Evolutionary conservation across 495 filamentous ascomycete species (phyloP).

Genomic region (Penicillium nucicola): DNA sequence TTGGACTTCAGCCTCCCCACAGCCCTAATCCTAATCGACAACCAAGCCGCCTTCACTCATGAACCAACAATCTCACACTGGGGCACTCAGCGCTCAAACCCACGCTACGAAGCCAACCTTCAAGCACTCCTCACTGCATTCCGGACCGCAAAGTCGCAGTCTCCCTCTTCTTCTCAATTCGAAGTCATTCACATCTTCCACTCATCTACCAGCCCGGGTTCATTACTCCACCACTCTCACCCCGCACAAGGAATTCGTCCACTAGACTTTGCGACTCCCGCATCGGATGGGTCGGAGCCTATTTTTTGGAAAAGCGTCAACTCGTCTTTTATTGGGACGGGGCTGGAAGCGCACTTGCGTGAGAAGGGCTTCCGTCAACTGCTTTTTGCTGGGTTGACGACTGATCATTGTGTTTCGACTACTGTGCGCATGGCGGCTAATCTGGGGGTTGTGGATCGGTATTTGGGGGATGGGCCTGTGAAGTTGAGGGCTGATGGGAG

Average conservation of each 20-base stretch:
- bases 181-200: constrained; percentile 49
- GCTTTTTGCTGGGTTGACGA: constrained; percentile 43
- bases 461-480: constrained; percentile 13
- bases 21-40: constrained; percentile 57
- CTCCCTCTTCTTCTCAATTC: constrained; percentile 15
- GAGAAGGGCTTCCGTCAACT: constrained; percentile 34
- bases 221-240: constrained; percentile 31
- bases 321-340: constrained; percentile 46
- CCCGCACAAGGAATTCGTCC: constrained; percentile 30
- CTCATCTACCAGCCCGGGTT: constrained; percentile 30
- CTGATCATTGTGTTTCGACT: constrained; percentile 51
- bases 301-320: constrained; percentile 48
- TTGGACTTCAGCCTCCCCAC: constrained; percentile 33
- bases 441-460: constrained; percentile 39
- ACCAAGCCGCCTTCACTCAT: constrained; percentile 50
- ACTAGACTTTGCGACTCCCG: constrained; percentile 36
- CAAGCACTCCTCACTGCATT: constrained; percentile 39
- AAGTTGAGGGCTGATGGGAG: constrained; percentile 19
- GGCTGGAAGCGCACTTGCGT: constrained; percentile 37
- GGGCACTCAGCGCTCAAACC: constrained; percentile 44
- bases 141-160: constrained; percentile 21
- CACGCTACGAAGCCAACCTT: constrained; percentile 43
- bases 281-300: constrained; percentile 37
- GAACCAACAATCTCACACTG: constrained; percentile 31
- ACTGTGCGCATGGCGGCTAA: constrained; percentile 50